These are phyloP conservation scores for Tolypocladium paradoxum DNA, from an alignment of 2,329 filamentous ascomycete genomes.

Conservation along the genomic window DNA sequence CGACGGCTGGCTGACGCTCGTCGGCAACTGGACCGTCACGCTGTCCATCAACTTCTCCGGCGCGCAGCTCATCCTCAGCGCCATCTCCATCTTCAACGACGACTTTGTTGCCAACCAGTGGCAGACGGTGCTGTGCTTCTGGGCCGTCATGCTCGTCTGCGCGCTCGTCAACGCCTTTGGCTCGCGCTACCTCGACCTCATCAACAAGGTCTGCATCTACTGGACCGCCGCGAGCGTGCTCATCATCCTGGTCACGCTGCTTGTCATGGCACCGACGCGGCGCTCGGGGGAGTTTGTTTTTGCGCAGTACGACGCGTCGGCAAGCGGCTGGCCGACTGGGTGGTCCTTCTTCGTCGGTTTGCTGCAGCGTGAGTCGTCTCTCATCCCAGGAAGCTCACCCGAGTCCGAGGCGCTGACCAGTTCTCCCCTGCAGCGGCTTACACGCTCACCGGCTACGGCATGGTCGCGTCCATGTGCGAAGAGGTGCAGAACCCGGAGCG, in stretches of 20 bases:
- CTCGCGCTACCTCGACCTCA: constrained; percentile 44
- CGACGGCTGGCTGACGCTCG: constrained; percentile 64
- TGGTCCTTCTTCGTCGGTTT: constrained; percentile 47
- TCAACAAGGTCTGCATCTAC: constrained; percentile 62
- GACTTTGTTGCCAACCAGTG: constrained; percentile 49
- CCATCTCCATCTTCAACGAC: constrained; percentile 55
- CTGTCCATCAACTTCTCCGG: constrained; percentile 63
- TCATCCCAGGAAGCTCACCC: not conserved
- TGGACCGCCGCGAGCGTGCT: constrained; percentile 62
- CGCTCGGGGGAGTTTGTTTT: constrained; percentile 51
- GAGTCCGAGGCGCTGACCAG: not conserved
- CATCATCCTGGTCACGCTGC: constrained; percentile 58
- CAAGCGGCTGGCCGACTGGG: constrained; percentile 57
- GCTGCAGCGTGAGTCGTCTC: constrained; percentile 30
- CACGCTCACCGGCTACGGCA: constrained; percentile 37
- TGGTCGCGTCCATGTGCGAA: constrained; percentile 43
- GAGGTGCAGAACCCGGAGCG: constrained; percentile 51
- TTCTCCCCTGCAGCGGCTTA: constrained; percentile 27
- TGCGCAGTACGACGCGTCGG: constrained; percentile 55
- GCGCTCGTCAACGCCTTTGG: constrained; percentile 59
- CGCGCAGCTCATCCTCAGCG: constrained; percentile 56
- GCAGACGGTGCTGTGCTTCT: constrained; percentile 69
- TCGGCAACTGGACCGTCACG: constrained; percentile 60
- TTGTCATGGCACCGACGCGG: constrained; percentile 56
- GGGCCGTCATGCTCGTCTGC: constrained; percentile 52